phyloP scores from a whole-genome alignment of 371 early-diverging fungal species.

The Zychaea mexicana region DNA sequence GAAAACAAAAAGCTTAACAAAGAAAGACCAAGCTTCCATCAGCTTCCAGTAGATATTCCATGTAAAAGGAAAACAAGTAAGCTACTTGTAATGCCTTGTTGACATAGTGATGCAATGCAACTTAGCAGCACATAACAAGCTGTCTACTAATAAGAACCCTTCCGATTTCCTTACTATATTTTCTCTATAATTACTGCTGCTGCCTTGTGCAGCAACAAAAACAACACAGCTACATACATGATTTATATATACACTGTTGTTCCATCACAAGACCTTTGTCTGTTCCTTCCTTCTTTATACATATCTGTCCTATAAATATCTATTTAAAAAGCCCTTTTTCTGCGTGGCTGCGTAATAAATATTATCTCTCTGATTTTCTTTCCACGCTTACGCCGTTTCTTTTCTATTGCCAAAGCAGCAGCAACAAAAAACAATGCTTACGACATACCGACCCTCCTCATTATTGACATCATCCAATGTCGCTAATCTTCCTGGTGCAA shows the following conservation, averaged over 20 bases:
- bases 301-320: no score
- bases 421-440: neutral
- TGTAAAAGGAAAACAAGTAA: neutral
- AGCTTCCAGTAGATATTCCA: neutral
- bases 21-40: neutral
- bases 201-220: no score
- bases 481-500: neutral
- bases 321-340: no score
- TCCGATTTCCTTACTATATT: no score
- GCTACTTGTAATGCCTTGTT: neutral
- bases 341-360: neutral
- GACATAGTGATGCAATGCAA: no score
- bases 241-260: no score
- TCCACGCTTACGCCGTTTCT: neutral
- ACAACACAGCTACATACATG: no score
- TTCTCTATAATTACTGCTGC: no score
- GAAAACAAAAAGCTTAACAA: neutral
- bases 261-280: no score
- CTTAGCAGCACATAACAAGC: no score
- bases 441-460: neutral
- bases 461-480: neutral
- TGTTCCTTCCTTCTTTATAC: no score
- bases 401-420: neutral
- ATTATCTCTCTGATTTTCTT: neutral
- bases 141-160: no score